A percentile compares a stretch with the other conserved stretches of the same genome.
Evolutionary conservation across 2,329 filamentous ascomycete genomes (phyloP).

Genomic region (Pestalotiopsis sp.): DNA sequence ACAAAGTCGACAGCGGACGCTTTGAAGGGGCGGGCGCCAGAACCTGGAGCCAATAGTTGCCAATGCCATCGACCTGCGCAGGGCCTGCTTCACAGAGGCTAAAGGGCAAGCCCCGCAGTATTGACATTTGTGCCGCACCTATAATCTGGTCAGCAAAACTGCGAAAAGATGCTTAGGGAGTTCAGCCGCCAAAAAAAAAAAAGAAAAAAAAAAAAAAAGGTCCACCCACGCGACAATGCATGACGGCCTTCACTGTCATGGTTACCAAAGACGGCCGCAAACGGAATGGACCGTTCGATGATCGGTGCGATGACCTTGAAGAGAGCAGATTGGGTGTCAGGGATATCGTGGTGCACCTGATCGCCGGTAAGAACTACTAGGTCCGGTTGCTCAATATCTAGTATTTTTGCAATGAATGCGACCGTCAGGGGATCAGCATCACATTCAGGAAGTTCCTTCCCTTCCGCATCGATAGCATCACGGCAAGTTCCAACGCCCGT

Average conservation of each 20-base stretch:
- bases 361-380: conserved; percentile 72
- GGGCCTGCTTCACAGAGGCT: conserved; percentile 29
- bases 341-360: conserved; percentile 51
- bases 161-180: conserved; percentile 12
- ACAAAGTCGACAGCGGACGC: conserved; percentile 29
- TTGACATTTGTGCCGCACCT: conserved; percentile 32
- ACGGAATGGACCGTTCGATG: conserved; percentile 68
- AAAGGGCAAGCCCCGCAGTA: conserved; percentile 29
- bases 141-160: conserved; percentile 32
- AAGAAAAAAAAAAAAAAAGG: conserved; percentile 28
- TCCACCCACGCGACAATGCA: conserved; percentile 40
- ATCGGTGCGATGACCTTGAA: conserved; percentile 70
- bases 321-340: conserved; percentile 34
- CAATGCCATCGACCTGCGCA: conserved; percentile 29
- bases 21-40: conserved; percentile 24
- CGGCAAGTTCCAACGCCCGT: conserved; percentile 32
- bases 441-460: conserved; percentile 43
- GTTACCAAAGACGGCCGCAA: conserved; percentile 73
- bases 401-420: conserved; percentile 65
- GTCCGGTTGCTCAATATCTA: conserved; percentile 72
- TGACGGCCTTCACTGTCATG: conserved; percentile 68
- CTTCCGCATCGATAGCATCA: conserved; percentile 36
- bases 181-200: conserved; percentile 20
- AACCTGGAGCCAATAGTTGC: conserved; percentile 31
- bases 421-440: conserved; percentile 71